Evolutionary conservation across 2,329 filamentous ascomycete genomes (phyloP).

Genomic region (Hymenoscyphus fructigenus): DNA sequence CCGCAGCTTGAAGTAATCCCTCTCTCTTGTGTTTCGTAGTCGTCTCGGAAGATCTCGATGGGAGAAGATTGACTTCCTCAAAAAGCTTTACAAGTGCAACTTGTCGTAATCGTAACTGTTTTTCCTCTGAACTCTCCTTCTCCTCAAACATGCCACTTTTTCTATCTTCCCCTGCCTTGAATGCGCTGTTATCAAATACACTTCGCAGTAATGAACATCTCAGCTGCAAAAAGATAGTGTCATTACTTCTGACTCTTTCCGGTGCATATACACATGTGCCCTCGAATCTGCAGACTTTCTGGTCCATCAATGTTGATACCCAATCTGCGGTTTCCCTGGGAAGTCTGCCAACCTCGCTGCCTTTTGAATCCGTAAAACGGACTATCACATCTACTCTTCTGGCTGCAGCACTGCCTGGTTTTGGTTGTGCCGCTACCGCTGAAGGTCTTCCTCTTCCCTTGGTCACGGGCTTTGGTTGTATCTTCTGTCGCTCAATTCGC

Average conservation of each 20-base stretch:
- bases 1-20: constrained; percentile 80
- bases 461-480: constrained; percentile 48
- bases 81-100: constrained; percentile 86
- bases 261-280: constrained; percentile 87
- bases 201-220: constrained; percentile 71
- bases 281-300: constrained; percentile 83
- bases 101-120: constrained; percentile 77
- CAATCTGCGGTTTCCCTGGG: constrained; percentile 85
- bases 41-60: constrained; percentile 69
- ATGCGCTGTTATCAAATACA: constrained; percentile 67
- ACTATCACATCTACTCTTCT: constrained; percentile 83
- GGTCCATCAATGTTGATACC: constrained; percentile 90
- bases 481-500: constrained; percentile 81
- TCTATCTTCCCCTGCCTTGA: constrained; percentile 68
- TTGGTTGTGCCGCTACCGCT: constrained; percentile 26
- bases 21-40: constrained; percentile 80
- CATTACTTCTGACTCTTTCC: constrained; percentile 81
- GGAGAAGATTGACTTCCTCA: constrained; percentile 81
- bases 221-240: constrained; percentile 90
- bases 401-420: constrained; percentile 45
- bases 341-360: constrained; percentile 81
- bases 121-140: constrained; percentile 80
- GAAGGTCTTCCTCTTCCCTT: constrained; percentile 45
- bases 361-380: constrained; percentile 77
- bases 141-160: constrained; percentile 92